Conservation (phyloP, 768 basidiomycete genomes). For the Tylopilus cervinicoccineus region DNA sequence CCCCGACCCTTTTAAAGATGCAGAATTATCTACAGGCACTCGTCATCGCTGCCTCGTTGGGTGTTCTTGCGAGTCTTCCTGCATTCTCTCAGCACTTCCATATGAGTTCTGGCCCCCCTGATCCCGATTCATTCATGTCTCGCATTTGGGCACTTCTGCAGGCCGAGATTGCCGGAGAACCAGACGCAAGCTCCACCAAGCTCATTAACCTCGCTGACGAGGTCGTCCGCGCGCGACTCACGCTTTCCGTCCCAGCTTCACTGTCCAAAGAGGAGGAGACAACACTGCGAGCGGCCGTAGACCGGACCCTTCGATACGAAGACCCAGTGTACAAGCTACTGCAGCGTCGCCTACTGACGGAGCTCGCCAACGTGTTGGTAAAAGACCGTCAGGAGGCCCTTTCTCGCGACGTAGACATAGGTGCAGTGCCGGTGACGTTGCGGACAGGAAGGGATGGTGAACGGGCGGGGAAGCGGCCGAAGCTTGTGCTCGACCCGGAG, state of each 20-base stretch:
- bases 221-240: conserved; percentile 51
- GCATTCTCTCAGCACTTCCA: conserved; percentile 5
- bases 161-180: conserved; percentile 44
- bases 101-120: conserved; percentile 6
- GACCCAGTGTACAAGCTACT: conserved; percentile 69
- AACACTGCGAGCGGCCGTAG: conserved; percentile 54
- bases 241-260: background rate
- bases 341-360: conserved; percentile 52
- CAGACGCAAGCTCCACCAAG: conserved; percentile 43
- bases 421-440: conserved; percentile 23
- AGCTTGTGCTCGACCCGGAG: conserved; percentile 23
- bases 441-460: conserved; percentile 30
- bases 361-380: conserved; percentile 30
- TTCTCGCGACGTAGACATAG: background rate
- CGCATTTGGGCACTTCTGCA: conserved; percentile 66
- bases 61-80: conserved; percentile 49
- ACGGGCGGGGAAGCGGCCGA: conserved; percentile 24
- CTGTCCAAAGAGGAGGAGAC: conserved; percentile 43
- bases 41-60: conserved; percentile 58
- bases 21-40: conserved; percentile 74
- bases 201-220: conserved; percentile 71
- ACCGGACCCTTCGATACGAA: conserved; percentile 53
- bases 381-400: conserved; percentile 11
- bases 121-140: conserved; percentile 41
- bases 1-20: conserved; percentile 48